Base-by-base conservation (phyloP, 495 filamentous ascomycete species). In the Baudoinia panamericana region DNA sequence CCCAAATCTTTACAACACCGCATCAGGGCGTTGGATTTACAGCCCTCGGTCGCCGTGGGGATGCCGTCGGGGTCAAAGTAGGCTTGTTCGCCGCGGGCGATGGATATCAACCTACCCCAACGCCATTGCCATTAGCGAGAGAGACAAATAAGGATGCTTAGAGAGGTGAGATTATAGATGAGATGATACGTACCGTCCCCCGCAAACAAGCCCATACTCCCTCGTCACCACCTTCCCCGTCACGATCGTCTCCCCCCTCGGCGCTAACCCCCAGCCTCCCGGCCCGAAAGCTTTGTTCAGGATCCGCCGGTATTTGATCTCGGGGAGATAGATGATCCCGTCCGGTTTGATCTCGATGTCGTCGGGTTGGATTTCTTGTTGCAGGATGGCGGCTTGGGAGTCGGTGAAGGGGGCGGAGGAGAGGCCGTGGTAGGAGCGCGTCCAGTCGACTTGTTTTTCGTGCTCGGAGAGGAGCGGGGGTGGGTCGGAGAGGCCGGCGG, bases 1-100 rank as follows among this genome's bases (percentile, higher is more conserved):
- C 90, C 90, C 17, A 97, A 70, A 60, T 97, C 90, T 64, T 97
- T 97, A 65, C 92, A 96, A 66, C 85, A 94, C 18, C 90, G 80
- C 69, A 94, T 84, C 39, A 97, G 69, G 15, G 90, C 90, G 59
- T 96, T 97, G 13, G 85, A 94, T 59, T 93, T 92, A 66, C 85
- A 93, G 15, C 90, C 90, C 60, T 97, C 90, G 22, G 86, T 87
- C 0, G 92, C 90, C 1, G 87, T 96, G n/a, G 90, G 84, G 43
- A 97, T 90, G 32, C 82, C 84, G 40, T 93, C 84, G 10, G 83
- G 76, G 38, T 73, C 76, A 63, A 96, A 97, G 61, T 95, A 97
- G 43, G 84, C 76, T 61, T 93, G 86, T 60, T 96, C 92, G 56
- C 90, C 90, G 36, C 92, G 80, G 1, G 90, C 86, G 37, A 96